A percentile compares a stretch with the other conserved stretches of the same genome.
These are phyloP conservation scores for Ascochyta pisi DNA, from an alignment of 2,329 filamentous ascomycete species.

Conservation along the genomic window DNA sequence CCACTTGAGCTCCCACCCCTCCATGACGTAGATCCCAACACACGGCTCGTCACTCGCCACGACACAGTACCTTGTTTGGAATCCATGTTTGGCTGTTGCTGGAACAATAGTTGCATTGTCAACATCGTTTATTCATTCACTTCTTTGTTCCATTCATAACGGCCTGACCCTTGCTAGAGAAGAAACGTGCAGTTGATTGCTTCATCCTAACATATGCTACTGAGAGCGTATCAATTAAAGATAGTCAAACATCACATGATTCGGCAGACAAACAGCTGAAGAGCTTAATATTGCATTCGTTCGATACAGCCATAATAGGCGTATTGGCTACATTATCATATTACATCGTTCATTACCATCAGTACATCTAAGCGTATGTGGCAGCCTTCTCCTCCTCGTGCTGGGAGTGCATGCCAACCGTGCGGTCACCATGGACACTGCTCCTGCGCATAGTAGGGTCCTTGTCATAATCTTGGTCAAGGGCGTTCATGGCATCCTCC, in stretches of 20 bases:
- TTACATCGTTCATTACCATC: constrained; percentile 8
- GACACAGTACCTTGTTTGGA: background rate
- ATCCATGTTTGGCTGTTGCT: background rate
- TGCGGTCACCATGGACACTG: constrained; percentile 25
- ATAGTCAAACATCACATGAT: background rate
- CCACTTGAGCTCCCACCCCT: constrained; percentile 15
- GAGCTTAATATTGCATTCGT: constrained; percentile 3
- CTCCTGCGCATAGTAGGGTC: constrained; percentile 37
- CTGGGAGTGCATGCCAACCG: constrained; percentile 8
- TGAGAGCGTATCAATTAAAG: too few species aligned
- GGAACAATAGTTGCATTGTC: background rate
- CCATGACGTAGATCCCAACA: constrained; percentile 2
- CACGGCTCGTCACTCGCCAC: background rate
- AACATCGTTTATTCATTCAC: too few species aligned
- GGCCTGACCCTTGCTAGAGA: too few species aligned
- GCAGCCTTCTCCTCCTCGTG: constrained; percentile 11
- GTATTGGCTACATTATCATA: constrained; percentile 17
- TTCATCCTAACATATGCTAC: too few species aligned
- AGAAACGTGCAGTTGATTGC: too few species aligned
- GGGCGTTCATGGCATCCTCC: constrained; percentile 48
- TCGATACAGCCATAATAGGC: constrained; percentile 2
- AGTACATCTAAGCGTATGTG: constrained; percentile 4
- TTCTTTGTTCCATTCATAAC: too few species aligned
- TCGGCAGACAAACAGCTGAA: too few species aligned
- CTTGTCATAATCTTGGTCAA: constrained; percentile 44